phyloP scores from a whole-genome alignment of 768 basidiomycete species.

The Russula dissimulans region DNA sequence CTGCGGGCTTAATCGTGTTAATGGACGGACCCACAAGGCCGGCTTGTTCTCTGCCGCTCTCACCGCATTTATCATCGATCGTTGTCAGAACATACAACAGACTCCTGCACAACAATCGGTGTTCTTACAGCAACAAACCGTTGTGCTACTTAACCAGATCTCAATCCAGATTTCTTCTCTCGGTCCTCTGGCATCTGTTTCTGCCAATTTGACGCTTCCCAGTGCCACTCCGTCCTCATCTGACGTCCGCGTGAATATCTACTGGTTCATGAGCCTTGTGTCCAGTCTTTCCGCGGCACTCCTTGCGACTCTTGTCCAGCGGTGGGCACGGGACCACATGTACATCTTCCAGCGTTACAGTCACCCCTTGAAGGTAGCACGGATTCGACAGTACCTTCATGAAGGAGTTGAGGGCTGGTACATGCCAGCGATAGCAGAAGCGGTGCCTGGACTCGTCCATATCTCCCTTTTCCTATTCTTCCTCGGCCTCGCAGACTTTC shows the following conservation, averaged over 20 bases:
- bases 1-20: neutral
- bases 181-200: neutral
- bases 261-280: constrained; percentile 32
- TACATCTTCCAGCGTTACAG: constrained; percentile 25
- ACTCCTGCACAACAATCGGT: constrained; percentile 3
- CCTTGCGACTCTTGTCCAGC: constrained; percentile 38
- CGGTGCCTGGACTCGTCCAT: constrained; percentile 41
- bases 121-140: neutral
- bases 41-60: constrained; percentile 14
- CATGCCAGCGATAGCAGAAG: constrained; percentile 34
- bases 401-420: constrained; percentile 33
- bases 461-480: constrained; percentile 42
- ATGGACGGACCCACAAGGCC: constrained; percentile 1
- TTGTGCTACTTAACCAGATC: constrained; percentile 8
- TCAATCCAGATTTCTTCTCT: constrained; percentile 6
- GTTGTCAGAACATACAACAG: constrained; percentile 6
- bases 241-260: constrained; percentile 32
- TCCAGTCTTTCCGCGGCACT: constrained; percentile 37
- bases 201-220: neutral
- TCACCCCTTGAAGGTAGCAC: constrained; percentile 27
- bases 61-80: constrained; percentile 12
- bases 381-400: constrained; percentile 32
- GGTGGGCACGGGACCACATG: constrained; percentile 37
- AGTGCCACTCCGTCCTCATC: constrained; percentile 22
- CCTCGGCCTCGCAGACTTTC: constrained; percentile 38